Evolutionary conservation across 257 asterid species (phyloP).

Genomic region (Cinchona pubescens): DNA sequence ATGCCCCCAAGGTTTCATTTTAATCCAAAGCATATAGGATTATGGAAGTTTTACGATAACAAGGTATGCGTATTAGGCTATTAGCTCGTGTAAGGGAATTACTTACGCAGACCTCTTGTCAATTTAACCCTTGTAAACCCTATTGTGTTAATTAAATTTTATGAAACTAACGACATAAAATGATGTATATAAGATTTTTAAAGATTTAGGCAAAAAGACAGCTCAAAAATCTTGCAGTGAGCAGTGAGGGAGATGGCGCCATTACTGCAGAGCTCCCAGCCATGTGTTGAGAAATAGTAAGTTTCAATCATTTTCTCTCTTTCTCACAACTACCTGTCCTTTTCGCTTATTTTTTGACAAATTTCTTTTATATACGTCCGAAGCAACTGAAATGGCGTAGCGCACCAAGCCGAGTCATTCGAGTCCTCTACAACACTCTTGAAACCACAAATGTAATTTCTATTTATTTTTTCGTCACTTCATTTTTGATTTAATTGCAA

Average conservation of each 20-base stretch:
- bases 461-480: not conserved
- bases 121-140: too few relatives aligned
- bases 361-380: slow-evolving; percentile 54
- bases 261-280: slow-evolving; percentile 81
- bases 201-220: not conserved
- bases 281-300: slow-evolving; percentile 99
- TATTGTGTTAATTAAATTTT: too few relatives aligned
- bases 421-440: slow-evolving; percentile 91
- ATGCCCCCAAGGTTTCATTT: too few relatives aligned
- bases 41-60: too few relatives aligned
- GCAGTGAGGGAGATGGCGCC: slow-evolving; percentile 65
- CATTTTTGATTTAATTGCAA: not conserved
- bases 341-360: not conserved
- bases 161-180: too few relatives aligned
- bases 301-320: not conserved
- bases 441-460: slow-evolving; percentile 76
- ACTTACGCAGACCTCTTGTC: too few relatives aligned
- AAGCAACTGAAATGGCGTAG: slow-evolving; percentile 94
- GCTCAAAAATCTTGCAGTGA: not conserved
- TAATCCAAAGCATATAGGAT: too few relatives aligned
- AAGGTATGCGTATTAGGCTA: too few relatives aligned
- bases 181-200: too few relatives aligned
- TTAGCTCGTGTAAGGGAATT: too few relatives aligned
- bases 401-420: slow-evolving; percentile 97
- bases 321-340: too few relatives aligned